A percentile compares a stretch with the other conserved stretches of the same genome.
phyloP scores from a whole-genome alignment of 352 stramenopile species.

The Phytophthora sp. region DNA sequence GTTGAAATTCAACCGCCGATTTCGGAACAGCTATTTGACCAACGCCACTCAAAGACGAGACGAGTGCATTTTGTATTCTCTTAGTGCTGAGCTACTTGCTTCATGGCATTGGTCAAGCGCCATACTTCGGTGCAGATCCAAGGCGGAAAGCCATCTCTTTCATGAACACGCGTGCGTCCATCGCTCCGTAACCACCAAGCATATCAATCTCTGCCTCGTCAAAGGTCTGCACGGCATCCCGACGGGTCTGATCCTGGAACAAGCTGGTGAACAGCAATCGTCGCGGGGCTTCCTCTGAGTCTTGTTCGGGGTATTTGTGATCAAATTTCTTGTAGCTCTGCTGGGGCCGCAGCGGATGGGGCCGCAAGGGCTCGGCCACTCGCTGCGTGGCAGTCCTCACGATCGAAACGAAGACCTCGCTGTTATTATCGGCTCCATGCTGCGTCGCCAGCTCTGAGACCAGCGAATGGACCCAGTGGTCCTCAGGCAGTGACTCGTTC shows the following conservation, averaged over 20 bases:
- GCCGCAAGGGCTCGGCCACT: slow-evolving; percentile 5
- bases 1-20: too few relatives aligned
- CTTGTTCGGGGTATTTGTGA: slow-evolving; percentile 44
- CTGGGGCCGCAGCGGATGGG: slow-evolving; percentile 60
- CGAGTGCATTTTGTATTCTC: too few relatives aligned
- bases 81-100: too few relatives aligned
- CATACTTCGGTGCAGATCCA: slow-evolving; percentile 79
- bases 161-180: slow-evolving; percentile 76
- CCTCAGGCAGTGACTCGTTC: neutral
- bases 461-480: slow-evolving; percentile 57
- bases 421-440: slow-evolving; percentile 35
- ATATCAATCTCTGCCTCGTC: slow-evolving; percentile 56
- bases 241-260: slow-evolving; percentile 69
- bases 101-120: too few relatives aligned
- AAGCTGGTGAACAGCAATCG: slow-evolving; percentile 65
- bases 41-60: neutral
- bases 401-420: slow-evolving; percentile 55
- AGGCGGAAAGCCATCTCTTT: slow-evolving; percentile 84
- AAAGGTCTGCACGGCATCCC: slow-evolving; percentile 57
- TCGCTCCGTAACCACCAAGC: slow-evolving; percentile 66
- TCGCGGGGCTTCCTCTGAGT: slow-evolving; percentile 9
- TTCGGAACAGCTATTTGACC: too few relatives aligned
- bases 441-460: slow-evolving; percentile 42
- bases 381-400: slow-evolving; percentile 35
- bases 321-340: slow-evolving; percentile 74